phyloP scores from a whole-genome alignment of 2,329 filamentous ascomycete species.

The Colletotrichum tamarilloi region DNA sequence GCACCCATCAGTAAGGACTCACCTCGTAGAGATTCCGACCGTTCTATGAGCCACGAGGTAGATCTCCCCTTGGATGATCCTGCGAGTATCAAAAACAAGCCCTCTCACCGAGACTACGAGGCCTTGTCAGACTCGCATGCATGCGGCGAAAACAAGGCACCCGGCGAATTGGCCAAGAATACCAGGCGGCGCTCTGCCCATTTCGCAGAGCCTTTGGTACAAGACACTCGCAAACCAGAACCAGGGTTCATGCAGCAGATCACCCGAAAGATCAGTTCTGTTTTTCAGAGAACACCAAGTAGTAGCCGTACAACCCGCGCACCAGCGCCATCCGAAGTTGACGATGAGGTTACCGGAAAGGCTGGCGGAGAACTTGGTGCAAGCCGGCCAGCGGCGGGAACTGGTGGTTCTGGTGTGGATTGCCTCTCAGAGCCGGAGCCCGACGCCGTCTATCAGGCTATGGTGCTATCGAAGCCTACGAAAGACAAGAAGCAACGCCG shows the following conservation, averaged over 20 bases:
- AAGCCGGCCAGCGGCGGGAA: too few species aligned
- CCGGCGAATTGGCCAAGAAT: neutral
- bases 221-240: neutral
- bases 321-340: conserved; percentile 3
- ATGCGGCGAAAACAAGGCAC: too few species aligned
- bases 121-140: neutral
- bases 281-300: conserved; percentile 1
- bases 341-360: neutral
- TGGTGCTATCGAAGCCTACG: neutral
- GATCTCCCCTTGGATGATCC: conserved; percentile 28
- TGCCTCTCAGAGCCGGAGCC: conserved; percentile 10
- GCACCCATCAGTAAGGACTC: conserved; percentile 29
- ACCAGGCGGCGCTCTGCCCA: conserved; percentile 2
- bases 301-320: neutral
- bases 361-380: neutral
- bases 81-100: neutral
- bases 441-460: conserved; percentile 6
- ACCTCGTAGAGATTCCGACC: conserved; percentile 32
- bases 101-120: conserved; percentile 7
- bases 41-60: conserved; percentile 36
- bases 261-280: conserved; percentile 29
- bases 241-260: conserved; percentile 18
- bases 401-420: neutral
- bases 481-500: neutral
- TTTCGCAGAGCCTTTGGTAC: neutral